A percentile compares a stretch with the other conserved stretches of the same genome.
These are phyloP conservation scores for Pseudohyphozyma bogoriensis DNA, from an alignment of 768 basidiomycete species.

Conservation along the genomic window DNA sequence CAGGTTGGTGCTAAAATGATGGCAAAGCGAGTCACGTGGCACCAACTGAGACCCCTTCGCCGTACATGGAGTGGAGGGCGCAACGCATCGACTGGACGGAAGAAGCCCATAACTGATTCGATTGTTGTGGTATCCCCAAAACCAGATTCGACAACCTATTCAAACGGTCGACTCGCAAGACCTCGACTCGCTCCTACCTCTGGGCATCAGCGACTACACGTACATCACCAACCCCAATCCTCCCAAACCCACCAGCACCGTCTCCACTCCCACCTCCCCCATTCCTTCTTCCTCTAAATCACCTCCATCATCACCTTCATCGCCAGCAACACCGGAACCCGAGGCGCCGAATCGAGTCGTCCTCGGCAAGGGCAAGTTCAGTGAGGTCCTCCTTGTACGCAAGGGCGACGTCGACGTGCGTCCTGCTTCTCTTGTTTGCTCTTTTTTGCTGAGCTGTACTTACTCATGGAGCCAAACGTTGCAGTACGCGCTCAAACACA, in stretches of 20 bases:
- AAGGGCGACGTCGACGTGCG: conserved; percentile 37
- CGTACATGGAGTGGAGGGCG: no score
- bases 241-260: background rate
- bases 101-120: background rate
- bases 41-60: background rate
- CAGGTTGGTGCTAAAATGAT: background rate
- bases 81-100: background rate
- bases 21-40: background rate
- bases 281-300: background rate
- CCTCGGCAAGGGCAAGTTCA: conserved; percentile 43
- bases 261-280: background rate
- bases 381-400: conserved; percentile 39
- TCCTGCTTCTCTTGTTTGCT: background rate
- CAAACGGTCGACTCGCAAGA: conserved; percentile 23
- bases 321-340: background rate
- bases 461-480: background rate
- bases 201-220: conserved; percentile 40
- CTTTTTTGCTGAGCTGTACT: background rate
- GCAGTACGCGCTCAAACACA: conserved; percentile 44
- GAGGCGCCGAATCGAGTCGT: background rate
- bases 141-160: conserved; percentile 14
- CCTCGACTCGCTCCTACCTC: conserved; percentile 37
- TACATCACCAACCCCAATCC: conserved; percentile 32
- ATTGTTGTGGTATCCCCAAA: fast-evolving
- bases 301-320: background rate